Conservation (phyloP, 257 asterid species). For the Jaltomata sinuosa region DNA sequence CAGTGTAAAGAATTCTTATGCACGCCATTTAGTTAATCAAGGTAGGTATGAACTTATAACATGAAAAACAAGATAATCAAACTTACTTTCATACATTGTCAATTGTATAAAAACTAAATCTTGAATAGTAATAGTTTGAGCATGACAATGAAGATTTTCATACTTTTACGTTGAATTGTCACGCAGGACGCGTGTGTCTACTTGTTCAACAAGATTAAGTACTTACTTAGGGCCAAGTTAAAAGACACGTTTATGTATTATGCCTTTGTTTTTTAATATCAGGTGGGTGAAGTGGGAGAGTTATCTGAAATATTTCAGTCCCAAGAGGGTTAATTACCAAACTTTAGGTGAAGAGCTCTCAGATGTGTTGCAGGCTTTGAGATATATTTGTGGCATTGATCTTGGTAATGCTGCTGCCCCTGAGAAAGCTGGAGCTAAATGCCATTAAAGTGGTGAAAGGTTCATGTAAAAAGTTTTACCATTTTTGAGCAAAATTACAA, state of each 20-base stretch:
- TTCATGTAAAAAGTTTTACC: conserved; percentile 16
- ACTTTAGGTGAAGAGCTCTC: conserved; percentile 56
- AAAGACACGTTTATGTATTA: too few species aligned
- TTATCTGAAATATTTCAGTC: conserved; percentile 62
- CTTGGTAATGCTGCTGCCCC: conserved; percentile 49
- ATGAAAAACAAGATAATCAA: neutral
- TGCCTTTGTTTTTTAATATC: neutral
- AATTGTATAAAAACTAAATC: too few species aligned
- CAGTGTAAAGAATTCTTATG: neutral
- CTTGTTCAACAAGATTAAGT: too few species aligned
- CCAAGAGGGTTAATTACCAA: conserved; percentile 42
- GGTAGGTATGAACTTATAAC: neutral
- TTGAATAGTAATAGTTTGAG: too few species aligned
- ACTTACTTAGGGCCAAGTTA: too few species aligned
- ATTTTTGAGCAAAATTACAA: neutral
- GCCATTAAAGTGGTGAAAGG: conserved; percentile 32
- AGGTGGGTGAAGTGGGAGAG: conserved; percentile 74
- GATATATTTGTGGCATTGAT: conserved; percentile 57
- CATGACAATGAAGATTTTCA: too few species aligned
- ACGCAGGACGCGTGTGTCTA: too few species aligned
- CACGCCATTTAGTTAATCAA: neutral
- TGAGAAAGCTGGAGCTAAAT: conserved; percentile 40
- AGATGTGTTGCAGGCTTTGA: conserved; percentile 44
- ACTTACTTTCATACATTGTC: neutral
- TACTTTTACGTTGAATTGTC: too few species aligned